Conservation (phyloP, 139 green algal species). For the Chlamydomonas applanata region DNA sequence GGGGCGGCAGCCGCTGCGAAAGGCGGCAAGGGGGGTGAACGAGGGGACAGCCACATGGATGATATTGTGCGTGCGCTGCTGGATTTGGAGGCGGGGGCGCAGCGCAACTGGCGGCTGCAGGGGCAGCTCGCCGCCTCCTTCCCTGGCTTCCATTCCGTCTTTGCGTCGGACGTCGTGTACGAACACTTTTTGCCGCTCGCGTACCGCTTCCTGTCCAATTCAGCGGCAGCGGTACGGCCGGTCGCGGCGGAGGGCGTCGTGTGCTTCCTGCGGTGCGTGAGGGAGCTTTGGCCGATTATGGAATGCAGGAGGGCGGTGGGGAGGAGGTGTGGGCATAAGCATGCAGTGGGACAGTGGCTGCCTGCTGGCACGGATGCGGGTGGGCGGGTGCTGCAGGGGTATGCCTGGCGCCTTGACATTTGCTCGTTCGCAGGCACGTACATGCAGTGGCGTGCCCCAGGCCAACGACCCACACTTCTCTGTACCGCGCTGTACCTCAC, state of each 20-base stretch:
- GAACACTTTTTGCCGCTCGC: slow-evolving; percentile 52
- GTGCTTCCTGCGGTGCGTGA: slow-evolving; percentile 40
- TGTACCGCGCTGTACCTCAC: no score
- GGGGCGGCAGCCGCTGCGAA: background rate
- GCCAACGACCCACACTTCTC: no score
- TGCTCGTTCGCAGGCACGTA: no score
- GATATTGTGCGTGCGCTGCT: slow-evolving; percentile 54
- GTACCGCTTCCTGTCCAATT: slow-evolving; percentile 36
- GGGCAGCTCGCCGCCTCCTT: slow-evolving; percentile 38
- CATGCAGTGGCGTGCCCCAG: no score
- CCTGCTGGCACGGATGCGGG: no score
- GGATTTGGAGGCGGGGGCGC: slow-evolving; percentile 32
- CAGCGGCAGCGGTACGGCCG: slow-evolving; percentile 41
- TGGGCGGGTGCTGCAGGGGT: no score
- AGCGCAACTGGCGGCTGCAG: slow-evolving; percentile 51
- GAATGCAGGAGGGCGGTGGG: no score
- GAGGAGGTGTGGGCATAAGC: no score
- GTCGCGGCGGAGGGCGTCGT: slow-evolving; percentile 49
- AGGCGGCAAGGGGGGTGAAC: slow-evolving; percentile 16
- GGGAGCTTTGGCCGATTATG: no score
- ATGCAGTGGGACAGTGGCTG: no score
- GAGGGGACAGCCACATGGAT: slow-evolving; percentile 16
- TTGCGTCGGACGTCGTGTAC: slow-evolving; percentile 38
- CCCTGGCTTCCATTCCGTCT: slow-evolving; percentile 35
- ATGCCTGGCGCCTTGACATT: no score